Evolutionary conservation across 306 rosid genomes (phyloP).

Genomic region (Cicer yamashitae): DNA sequence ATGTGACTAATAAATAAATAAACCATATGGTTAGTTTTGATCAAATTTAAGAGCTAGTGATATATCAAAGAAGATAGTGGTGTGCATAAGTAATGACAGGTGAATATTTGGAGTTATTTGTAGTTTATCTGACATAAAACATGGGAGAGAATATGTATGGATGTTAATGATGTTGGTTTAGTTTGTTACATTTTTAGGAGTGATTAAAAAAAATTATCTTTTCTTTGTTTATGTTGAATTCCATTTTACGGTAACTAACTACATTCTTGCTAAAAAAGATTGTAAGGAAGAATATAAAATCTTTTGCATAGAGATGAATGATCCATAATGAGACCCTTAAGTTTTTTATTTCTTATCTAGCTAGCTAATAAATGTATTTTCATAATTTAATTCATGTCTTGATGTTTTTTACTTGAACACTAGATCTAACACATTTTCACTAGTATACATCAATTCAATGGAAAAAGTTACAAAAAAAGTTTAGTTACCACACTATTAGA

Average conservation of each 20-base stretch:
- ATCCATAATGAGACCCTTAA: slow-evolving; percentile 7
- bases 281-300: slow-evolving; percentile 42
- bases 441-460: slow-evolving; percentile 12
- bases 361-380: slow-evolving; percentile 7
- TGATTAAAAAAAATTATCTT: slow-evolving; percentile 31
- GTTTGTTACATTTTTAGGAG: slow-evolving; percentile 53
- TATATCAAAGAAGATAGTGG: slow-evolving; percentile 59
- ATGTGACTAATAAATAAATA: slow-evolving; percentile 47
- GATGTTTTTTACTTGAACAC: slow-evolving; percentile 10
- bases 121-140: slow-evolving; percentile 85
- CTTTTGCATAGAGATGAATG: slow-evolving; percentile 26
- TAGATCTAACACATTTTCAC: slow-evolving; percentile 26
- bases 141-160: slow-evolving; percentile 89
- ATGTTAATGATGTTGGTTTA: slow-evolving; percentile 34
- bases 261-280: slow-evolving; percentile 40
- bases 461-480: background rate
- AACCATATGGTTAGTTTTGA: slow-evolving; percentile 45
- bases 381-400: slow-evolving; percentile 25
- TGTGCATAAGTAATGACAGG: slow-evolving; percentile 54
- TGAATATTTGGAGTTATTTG: slow-evolving; percentile 70
- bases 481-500: background rate
- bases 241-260: slow-evolving; percentile 28
- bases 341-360: slow-evolving; percentile 20
- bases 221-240: slow-evolving; percentile 44
- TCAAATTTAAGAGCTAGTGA: slow-evolving; percentile 50